Conservation (phyloP, 768 basidiomycete genomes). For the Leccinum broughii region DNA sequence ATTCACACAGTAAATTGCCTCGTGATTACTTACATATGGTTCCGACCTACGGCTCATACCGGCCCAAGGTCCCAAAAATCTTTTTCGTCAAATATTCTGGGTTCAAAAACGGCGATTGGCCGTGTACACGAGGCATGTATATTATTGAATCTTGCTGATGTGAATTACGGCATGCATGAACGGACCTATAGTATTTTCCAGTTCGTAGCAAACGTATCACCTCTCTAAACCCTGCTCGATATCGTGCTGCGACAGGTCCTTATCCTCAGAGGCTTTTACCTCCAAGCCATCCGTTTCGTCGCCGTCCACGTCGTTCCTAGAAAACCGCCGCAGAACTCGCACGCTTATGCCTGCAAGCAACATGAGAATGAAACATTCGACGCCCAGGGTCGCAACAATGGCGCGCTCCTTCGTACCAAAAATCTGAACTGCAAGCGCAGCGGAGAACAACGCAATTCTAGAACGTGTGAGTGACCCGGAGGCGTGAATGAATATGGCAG, state of each 20-base stretch:
- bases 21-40: no score
- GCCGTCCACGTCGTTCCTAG: background rate
- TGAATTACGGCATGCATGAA: background rate
- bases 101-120: no score
- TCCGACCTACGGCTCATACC: no score
- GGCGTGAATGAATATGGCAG: no score
- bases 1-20: no score
- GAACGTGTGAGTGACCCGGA: background rate
- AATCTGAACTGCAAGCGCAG: constrained; percentile 10
- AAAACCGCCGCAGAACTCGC: constrained; percentile 5
- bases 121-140: background rate
- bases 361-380: constrained; percentile 10
- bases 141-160: background rate
- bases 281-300: background rate
- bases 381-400: background rate
- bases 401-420: constrained; percentile 5
- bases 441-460: constrained; percentile 11
- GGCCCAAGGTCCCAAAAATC: no score
- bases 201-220: background rate
- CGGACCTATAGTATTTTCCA: background rate
- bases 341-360: background rate
- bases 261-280: background rate
- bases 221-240: background rate
- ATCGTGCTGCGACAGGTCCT: background rate
- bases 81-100: no score